Conservation (phyloP, 306 rosid species). For the Hylodesmum podocarpum region DNA sequence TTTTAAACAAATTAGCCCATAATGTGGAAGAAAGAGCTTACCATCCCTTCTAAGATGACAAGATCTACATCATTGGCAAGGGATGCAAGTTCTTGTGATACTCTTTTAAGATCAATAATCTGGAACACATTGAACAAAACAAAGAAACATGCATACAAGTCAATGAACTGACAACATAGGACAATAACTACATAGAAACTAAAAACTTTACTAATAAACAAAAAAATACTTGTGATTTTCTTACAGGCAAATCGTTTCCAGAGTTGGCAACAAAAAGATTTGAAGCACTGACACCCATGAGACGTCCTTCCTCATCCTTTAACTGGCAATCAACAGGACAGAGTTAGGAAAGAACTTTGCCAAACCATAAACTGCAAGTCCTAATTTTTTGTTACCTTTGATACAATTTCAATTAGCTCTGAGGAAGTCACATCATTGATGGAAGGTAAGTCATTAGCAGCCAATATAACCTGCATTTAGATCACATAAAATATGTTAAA, state of each 20-base stretch:
- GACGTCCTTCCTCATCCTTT: slow-evolving; percentile 69
- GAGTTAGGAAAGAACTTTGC: slow-evolving; percentile 23
- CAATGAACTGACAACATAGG: neutral
- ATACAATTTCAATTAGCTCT: slow-evolving; percentile 74
- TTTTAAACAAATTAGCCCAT: too few species aligned
- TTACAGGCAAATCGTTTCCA: slow-evolving; percentile 93
- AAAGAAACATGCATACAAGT: neutral
- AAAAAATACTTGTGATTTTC: slow-evolving; percentile 21
- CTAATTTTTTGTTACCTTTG: slow-evolving; percentile 55
- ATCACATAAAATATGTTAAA: slow-evolving; percentile 25
- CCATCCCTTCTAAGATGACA: slow-evolving; percentile 94
- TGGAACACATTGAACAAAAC: slow-evolving; percentile 32
- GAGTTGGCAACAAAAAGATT: slow-evolving; percentile 79
- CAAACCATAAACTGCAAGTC: neutral
- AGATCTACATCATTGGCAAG: slow-evolving; percentile 79
- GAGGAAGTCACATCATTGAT: slow-evolving; percentile 81
- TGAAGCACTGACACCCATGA: slow-evolving; percentile 72
- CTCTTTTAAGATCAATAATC: slow-evolving; percentile 81
- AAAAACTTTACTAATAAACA: neutral
- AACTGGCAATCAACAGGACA: slow-evolving; percentile 51
- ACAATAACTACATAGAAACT: too few species aligned
- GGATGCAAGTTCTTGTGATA: slow-evolving; percentile 77
- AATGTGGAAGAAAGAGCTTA: slow-evolving; percentile 39
- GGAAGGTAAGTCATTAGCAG: slow-evolving; percentile 93
- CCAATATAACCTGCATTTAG: slow-evolving; percentile 76